phyloP scores from a whole-genome alignment of 352 stramenopile genomes.

The Globisporangium carolinianum region DNA sequence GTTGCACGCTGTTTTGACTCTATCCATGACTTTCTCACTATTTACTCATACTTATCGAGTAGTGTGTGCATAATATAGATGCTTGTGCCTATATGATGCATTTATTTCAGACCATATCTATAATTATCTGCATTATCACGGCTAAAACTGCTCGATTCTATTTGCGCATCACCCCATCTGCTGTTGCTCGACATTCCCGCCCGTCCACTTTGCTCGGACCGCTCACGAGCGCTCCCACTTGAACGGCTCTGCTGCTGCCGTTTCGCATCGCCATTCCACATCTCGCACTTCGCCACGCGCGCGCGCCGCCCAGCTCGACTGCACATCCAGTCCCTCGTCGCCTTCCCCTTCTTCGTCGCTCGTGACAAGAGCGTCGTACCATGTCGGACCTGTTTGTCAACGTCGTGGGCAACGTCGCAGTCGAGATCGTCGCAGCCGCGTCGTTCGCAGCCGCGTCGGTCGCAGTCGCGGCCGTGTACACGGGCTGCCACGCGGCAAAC shows the following conservation, averaged over 20 bases:
- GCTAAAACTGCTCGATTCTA: neutral
- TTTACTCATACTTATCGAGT: neutral
- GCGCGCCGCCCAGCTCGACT: neutral
- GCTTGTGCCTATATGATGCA: neutral
- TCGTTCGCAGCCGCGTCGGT: slow-evolving; percentile 38
- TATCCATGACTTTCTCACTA: neutral
- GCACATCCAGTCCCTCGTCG: neutral
- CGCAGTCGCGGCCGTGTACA: slow-evolving; percentile 22
- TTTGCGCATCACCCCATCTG: neutral
- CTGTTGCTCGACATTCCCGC: neutral
- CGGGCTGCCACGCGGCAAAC: slow-evolving; percentile 11
- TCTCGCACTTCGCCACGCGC: neutral
- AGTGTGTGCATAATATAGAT: too few species aligned
- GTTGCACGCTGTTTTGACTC: neutral
- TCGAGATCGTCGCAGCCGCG: slow-evolving; percentile 39
- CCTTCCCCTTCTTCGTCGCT: slow-evolving; percentile 2
- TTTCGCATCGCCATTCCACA: neutral
- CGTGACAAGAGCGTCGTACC: too few species aligned
- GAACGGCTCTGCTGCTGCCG: too few species aligned
- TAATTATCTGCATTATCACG: too few species aligned
- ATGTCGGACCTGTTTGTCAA: slow-evolving; percentile 18
- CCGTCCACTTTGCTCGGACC: neutral
- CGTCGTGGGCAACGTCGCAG: slow-evolving; percentile 30
- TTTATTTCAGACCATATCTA: neutral
- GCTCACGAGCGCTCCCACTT: too few species aligned